These are phyloP conservation scores for Lepidium sativum DNA, from an alignment of 345 rosid genomes.

Conservation along the genomic window DNA sequence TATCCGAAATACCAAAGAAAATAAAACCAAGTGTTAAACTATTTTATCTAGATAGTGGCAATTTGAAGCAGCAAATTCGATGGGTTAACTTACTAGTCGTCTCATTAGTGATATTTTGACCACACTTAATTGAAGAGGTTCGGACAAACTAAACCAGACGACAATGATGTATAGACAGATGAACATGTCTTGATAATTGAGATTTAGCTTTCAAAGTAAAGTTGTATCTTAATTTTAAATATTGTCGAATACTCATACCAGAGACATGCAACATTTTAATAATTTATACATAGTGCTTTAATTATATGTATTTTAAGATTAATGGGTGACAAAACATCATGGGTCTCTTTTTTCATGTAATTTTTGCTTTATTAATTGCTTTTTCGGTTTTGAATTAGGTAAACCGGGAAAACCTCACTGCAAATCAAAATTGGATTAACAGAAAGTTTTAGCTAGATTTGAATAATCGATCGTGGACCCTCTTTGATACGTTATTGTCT, in stretches of 20 bases:
- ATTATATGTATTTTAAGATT: neutral
- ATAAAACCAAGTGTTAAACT: neutral
- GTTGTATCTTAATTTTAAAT: conserved; percentile 10
- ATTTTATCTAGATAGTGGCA: neutral
- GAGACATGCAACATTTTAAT: conserved; percentile 7
- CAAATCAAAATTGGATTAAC: neutral
- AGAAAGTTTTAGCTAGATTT: neutral
- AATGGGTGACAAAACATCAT: conserved; percentile 27
- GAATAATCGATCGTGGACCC: conserved; percentile 17
- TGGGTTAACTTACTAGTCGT: neutral
- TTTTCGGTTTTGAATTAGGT: neutral
- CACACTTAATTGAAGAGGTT: neutral
- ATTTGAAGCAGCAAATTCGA: neutral
- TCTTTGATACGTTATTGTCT: conserved; percentile 18
- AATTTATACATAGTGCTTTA: neutral
- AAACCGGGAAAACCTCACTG: conserved; percentile 15
- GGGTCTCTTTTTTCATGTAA: conserved; percentile 13
- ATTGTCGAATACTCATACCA: conserved; percentile 21
- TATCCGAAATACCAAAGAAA: too few species aligned
- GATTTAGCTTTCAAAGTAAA: conserved; percentile 21
- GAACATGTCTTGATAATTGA: conserved; percentile 23
- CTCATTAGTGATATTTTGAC: neutral
- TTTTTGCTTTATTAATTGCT: neutral
- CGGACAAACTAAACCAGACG: neutral
- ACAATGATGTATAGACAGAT: conserved; percentile 7